These are phyloP conservation scores for Penicillium decumbens DNA, from an alignment of 2,329 filamentous ascomycete genomes.

Conservation along the genomic window DNA sequence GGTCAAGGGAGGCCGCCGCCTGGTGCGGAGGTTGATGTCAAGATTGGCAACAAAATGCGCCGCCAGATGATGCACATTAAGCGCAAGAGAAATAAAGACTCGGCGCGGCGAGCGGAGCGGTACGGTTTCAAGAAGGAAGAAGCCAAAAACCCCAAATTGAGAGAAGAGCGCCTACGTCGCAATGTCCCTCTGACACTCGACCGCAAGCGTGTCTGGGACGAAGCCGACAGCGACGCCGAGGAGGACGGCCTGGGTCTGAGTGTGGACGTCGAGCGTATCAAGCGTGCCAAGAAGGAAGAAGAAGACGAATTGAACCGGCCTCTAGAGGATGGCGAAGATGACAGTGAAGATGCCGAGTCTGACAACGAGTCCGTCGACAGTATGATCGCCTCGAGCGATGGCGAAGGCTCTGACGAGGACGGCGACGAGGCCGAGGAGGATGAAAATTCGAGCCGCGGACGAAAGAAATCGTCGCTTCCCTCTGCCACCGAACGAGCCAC, in stretches of 20 bases:
- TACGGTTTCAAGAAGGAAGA: slow-evolving; percentile 80
- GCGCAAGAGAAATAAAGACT: slow-evolving; percentile 71
- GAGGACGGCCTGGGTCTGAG: slow-evolving; percentile 44
- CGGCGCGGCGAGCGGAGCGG: slow-evolving; percentile 68
- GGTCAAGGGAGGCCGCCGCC: slow-evolving; percentile 41
- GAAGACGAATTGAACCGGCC: slow-evolving; percentile 39
- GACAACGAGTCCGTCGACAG: slow-evolving; percentile 64
- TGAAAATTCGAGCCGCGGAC: slow-evolving; percentile 37
- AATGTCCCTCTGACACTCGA: slow-evolving; percentile 82
- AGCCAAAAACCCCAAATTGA: slow-evolving; percentile 71
- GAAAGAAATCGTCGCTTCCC: slow-evolving; percentile 33
- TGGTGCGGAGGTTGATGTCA: slow-evolving; percentile 49
- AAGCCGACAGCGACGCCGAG: slow-evolving; percentile 54
- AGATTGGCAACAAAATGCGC: slow-evolving; percentile 70
- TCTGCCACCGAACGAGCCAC: slow-evolving; percentile 49
- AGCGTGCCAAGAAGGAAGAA: slow-evolving; percentile 45
- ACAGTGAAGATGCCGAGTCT: slow-evolving; percentile 42
- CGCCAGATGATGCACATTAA: slow-evolving; percentile 73
- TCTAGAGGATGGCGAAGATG: slow-evolving; percentile 45
- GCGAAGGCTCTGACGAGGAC: slow-evolving; percentile 45
- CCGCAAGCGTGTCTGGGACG: slow-evolving; percentile 85
- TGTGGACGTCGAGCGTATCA: slow-evolving; percentile 48
- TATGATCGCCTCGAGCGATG: slow-evolving; percentile 62
- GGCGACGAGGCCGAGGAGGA: slow-evolving; percentile 50
- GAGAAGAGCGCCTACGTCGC: slow-evolving; percentile 65